These are phyloP conservation scores for Larix sibirica DNA, from an alignment of 83 land plant species.

Conservation along the genomic window DNA sequence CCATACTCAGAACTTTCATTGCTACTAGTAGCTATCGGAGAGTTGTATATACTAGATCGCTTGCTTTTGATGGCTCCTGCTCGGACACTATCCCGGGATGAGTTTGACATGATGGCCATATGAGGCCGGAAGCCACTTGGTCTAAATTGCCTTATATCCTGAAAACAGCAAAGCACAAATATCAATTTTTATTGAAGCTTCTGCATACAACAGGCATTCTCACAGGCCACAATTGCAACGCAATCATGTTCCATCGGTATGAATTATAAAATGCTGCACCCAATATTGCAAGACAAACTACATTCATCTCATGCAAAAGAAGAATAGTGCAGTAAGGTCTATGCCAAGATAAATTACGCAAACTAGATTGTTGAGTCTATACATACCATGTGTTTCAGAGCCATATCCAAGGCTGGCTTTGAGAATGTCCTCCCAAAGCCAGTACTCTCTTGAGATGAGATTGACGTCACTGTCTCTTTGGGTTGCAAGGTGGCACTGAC, in stretches of 20 bases:
- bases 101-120: slow-evolving; percentile 53
- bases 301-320: too few species aligned
- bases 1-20: slow-evolving; percentile 78
- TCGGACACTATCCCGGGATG: slow-evolving; percentile 74
- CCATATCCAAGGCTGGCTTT: slow-evolving; percentile 78
- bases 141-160: slow-evolving; percentile 66
- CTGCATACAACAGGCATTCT: too few species aligned
- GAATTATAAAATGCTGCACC: too few species aligned
- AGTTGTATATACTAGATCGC: slow-evolving; percentile 55
- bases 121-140: slow-evolving; percentile 43
- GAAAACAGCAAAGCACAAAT: slow-evolving; percentile 12
- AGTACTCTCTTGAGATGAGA: slow-evolving; percentile 38
- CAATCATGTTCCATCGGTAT: too few species aligned
- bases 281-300: too few species aligned
- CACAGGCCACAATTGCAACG: too few species aligned
- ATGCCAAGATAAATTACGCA: too few species aligned
- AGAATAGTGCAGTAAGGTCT: too few species aligned
- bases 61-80: slow-evolving; percentile 56
- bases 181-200: too few species aligned
- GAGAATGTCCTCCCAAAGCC: slow-evolving; percentile 77
- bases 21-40: slow-evolving; percentile 82
- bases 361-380: too few species aligned
- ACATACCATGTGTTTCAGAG: slow-evolving; percentile 80
- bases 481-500: neutral
- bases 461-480: slow-evolving; percentile 24